phyloP scores from a whole-genome alignment of 2,329 filamentous ascomycete species.

The Sarocladium strictum region DNA sequence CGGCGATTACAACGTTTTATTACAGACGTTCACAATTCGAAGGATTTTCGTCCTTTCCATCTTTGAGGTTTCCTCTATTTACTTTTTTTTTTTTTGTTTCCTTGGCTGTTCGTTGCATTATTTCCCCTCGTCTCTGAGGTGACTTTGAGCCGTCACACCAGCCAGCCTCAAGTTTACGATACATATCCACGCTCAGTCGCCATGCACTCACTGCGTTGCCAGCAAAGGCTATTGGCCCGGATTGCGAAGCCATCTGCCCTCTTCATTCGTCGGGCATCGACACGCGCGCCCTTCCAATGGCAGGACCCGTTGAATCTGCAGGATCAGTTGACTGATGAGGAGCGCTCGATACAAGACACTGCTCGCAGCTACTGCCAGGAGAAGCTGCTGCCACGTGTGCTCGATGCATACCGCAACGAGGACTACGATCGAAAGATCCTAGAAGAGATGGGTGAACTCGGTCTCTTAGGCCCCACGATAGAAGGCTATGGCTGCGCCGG shows the following conservation, averaged over 20 bases:
- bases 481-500: constrained; percentile 85
- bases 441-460: constrained; percentile 86
- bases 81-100: neutral
- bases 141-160: no score
- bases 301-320: no score
- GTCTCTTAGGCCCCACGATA: constrained; percentile 80
- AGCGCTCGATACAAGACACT: no score
- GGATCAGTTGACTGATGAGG: no score
- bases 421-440: constrained; percentile 81
- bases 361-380: no score
- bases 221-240: neutral
- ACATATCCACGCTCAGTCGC: no score
- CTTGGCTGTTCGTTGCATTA: neutral
- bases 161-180: no score
- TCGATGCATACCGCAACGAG: constrained; percentile 81
- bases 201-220: neutral
- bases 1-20: neutral
- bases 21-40: neutral
- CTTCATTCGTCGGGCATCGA: neutral
- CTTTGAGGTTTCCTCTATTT: neutral
- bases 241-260: neutral
- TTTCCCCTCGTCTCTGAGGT: no score
- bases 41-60: neutral
- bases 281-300: no score
- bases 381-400: no score